These are phyloP conservation scores for Dunaliella sp. DNA, from an alignment of 139 green algal genomes.

Conservation along the genomic window DNA sequence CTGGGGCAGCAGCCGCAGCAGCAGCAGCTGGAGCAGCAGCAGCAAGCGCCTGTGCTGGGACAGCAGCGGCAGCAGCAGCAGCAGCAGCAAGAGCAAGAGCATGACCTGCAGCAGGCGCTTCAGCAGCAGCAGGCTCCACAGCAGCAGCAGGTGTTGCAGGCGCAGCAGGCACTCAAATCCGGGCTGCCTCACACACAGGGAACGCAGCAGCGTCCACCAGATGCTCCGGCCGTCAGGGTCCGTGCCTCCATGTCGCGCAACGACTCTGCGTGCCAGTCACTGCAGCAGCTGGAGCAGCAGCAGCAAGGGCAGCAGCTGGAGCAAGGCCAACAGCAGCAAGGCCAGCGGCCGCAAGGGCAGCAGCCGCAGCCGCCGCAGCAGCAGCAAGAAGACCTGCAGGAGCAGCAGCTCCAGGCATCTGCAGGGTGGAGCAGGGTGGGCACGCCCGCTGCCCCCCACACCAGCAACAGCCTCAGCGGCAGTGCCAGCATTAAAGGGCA, in stretches of 20 bases:
- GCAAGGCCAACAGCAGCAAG: no score
- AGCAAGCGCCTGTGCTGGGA: not conserved
- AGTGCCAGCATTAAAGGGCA: not conserved
- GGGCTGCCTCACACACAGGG: no score
- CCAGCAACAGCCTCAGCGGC: not conserved
- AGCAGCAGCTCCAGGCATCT: not conserved
- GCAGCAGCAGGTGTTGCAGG: no score
- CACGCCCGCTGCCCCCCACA: not conserved
- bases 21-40: not conserved
- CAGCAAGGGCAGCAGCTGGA: not conserved
- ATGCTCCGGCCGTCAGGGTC: no score
- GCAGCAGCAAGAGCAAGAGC: not conserved
- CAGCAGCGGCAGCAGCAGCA: not conserved
- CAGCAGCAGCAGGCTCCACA: not conserved
- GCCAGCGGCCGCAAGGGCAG: not conserved
- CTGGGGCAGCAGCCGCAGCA: not conserved
- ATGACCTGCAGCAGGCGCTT: not conserved
- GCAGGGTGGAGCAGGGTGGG: not conserved
- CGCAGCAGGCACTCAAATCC: no score
- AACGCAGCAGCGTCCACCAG: no score
- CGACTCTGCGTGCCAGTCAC: not conserved
- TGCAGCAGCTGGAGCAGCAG: not conserved
- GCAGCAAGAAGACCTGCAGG: no score
- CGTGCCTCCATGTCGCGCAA: no score
- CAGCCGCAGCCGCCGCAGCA: not conserved